Evolutionary conservation across 2,329 filamentous ascomycete species (phyloP).

Genomic region (Fusarium pseudocircinatum): DNA sequence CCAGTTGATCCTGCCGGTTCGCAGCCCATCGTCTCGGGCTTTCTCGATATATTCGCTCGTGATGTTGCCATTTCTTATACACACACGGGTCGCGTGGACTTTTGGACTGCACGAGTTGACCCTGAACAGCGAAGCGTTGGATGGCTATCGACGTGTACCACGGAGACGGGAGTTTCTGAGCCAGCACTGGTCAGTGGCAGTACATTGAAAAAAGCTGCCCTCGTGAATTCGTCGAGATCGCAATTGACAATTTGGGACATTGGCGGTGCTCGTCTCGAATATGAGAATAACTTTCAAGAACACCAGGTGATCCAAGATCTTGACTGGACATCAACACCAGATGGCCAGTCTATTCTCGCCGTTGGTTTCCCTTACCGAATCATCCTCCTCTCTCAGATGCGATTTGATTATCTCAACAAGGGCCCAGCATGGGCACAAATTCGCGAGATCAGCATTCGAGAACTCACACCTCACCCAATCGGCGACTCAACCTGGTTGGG

Average conservation of each 20-base stretch:
- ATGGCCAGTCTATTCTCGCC: slow-evolving; percentile 87
- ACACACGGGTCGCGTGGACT: slow-evolving; percentile 75
- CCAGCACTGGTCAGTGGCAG: slow-evolving; percentile 85
- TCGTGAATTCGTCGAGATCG: slow-evolving; percentile 78
- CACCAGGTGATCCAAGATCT: slow-evolving; percentile 84
- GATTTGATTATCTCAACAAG: slow-evolving; percentile 90
- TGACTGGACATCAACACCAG: slow-evolving; percentile 93
- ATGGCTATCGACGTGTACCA: slow-evolving; percentile 83
- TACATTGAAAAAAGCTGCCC: slow-evolving; percentile 84
- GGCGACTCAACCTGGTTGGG: slow-evolving; percentile 93
- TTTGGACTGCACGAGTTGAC: slow-evolving; percentile 85
- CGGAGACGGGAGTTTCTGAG: slow-evolving; percentile 79
- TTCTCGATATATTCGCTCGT: slow-evolving; percentile 84
- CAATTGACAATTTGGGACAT: slow-evolving; percentile 93
- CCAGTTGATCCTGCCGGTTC: slow-evolving; percentile 89
- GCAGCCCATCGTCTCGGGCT: slow-evolving; percentile 75
- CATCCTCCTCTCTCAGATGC: slow-evolving; percentile 83
- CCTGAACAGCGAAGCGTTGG: slow-evolving; percentile 68
- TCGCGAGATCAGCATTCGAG: slow-evolving; percentile 81
- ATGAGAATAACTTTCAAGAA: slow-evolving; percentile 76
- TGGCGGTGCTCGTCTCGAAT: slow-evolving; percentile 81
- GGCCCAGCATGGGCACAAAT: slow-evolving; percentile 91
- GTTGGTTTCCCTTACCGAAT: slow-evolving; percentile 93
- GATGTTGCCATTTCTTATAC: slow-evolving; percentile 91
- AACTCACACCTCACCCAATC: slow-evolving; percentile 87